phyloP scores from a whole-genome alignment of 768 basidiomycete species.

The Tulasnella calospora region DNA sequence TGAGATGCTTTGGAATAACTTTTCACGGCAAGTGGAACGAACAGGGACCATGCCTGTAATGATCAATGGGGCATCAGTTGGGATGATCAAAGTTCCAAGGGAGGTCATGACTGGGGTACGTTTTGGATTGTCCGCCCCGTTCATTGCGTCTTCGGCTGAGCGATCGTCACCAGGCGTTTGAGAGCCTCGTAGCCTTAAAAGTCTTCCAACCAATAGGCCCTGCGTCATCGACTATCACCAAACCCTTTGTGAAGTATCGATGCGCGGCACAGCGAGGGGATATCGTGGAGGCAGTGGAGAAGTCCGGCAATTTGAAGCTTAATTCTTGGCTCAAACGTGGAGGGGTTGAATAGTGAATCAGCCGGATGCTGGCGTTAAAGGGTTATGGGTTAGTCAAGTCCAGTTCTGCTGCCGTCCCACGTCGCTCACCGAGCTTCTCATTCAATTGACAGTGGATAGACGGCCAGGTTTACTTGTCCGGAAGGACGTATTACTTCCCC shows the following conservation, averaged over 20 bases:
- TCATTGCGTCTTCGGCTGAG: conserved; percentile 5
- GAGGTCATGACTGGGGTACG: conserved; percentile 63
- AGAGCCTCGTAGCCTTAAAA: conserved; percentile 53
- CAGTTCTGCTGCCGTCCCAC: not conserved
- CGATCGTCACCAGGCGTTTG: conserved; percentile 58
- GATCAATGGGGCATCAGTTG: conserved; percentile 52
- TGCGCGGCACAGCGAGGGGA: conserved; percentile 59
- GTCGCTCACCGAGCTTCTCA: not conserved
- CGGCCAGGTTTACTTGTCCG: too few species aligned
- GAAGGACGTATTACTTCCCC: too few species aligned
- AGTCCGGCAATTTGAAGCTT: conserved; percentile 60
- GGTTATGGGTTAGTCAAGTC: not conserved
- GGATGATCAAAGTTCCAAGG: conserved; percentile 63
- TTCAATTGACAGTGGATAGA: too few species aligned
- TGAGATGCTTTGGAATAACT: conserved; percentile 80
- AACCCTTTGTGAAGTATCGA: conserved; percentile 72
- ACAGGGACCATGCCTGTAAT: conserved; percentile 71
- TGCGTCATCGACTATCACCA: conserved; percentile 48
- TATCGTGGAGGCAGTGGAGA: conserved; percentile 63
- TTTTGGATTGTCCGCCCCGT: conserved; percentile 26
- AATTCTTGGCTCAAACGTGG: conserved; percentile 70
- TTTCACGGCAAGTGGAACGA: conserved; percentile 67
- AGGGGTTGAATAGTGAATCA: not conserved
- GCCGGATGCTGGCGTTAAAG: not conserved
- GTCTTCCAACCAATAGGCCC: conserved; percentile 54